Base-by-base conservation (phyloP, 2,329 filamentous ascomycete genomes). In the Sodiomyces alkalinus region DNA sequence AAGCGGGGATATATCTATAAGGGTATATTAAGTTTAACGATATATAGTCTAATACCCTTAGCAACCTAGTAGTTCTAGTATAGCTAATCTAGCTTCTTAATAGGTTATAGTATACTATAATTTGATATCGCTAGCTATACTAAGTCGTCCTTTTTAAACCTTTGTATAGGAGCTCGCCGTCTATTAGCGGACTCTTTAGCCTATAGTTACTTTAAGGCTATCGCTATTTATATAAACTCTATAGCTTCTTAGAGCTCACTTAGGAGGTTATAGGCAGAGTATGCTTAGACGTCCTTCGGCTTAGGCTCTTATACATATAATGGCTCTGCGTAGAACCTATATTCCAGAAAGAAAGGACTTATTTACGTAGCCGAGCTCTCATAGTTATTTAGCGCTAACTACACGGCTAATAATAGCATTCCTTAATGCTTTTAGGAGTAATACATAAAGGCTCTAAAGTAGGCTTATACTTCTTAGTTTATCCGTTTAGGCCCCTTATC, bases 81-180 rank as follows among this genome's bases (percentile, higher is more conserved):
- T 18, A 29, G 15, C 28, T 20, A 29, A n/a, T 29, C 15, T 14
- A 29, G 21, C 21, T 29, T 29, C 19, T 24, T 24, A 6, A 8
- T 24, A 8, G n/a, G 20, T 5, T 13, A 17, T 8, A 4, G 10
- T 4, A 4, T 4, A 2, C 14, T 8, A 10, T 29, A 29, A 17
- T 29, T 29, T 4, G 4, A 12, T 19, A 29, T 10, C 4, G 6
- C 19, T 13, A 29, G 10, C 20, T 25, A 29, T 3, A 29, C 11
- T 5, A 9, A 7, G n/a, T 29, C 21, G 2, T n/a, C 11, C 14
- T 24, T 17, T 4, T 24, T 13, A 19, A 23, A 24, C 8, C 14
- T 3, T 13, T 24, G 6, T 10, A 17, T 5, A 10, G n/a, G 3
- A 19, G 7, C 7, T 5, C 13, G 14, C 9, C 11, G 3, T 13